These are phyloP conservation scores for Cyberlindnera misumaiensis DNA, from an alignment of 805 yeast species.

Conservation along the genomic window DNA sequence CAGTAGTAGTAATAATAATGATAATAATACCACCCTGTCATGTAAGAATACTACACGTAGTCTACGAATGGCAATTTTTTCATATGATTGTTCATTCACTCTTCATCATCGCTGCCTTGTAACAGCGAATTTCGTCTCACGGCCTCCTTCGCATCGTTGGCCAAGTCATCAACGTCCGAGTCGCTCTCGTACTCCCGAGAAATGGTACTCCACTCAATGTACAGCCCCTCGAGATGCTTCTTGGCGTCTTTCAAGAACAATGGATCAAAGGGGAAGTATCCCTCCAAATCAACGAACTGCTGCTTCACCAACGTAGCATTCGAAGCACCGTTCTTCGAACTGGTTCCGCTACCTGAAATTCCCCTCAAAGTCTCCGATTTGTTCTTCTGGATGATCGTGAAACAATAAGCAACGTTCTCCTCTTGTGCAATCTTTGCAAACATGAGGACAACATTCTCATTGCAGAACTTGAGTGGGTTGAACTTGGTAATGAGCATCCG, in stretches of 20 bases:
- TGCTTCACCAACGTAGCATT: constrained; percentile 53
- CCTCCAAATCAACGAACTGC: constrained; percentile 83
- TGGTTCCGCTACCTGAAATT: constrained; percentile 26
- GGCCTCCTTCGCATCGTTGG: constrained; percentile 17
- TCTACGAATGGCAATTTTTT: too few species aligned
- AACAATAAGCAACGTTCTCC: constrained; percentile 87
- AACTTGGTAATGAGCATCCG: constrained; percentile 79
- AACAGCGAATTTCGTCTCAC: constrained; percentile 17
- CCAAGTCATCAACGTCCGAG: constrained; percentile 35
- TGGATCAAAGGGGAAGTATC: constrained; percentile 97
- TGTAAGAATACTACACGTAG: too few species aligned
- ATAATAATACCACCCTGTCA: too few species aligned
- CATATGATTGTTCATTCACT: constrained; percentile 4
- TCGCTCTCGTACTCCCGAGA: constrained; percentile 49
- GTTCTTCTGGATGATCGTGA: constrained; percentile 86
- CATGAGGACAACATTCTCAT: constrained; percentile 86
- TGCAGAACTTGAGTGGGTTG: constrained; percentile 90
- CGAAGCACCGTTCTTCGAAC: constrained; percentile 11
- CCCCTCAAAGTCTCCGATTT: constrained; percentile 44
- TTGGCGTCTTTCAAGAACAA: constrained; percentile 61
- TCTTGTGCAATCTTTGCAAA: constrained; percentile 90
- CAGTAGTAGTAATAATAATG: too few species aligned
- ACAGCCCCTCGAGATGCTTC: constrained; percentile 44
- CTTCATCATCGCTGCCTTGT: background rate
- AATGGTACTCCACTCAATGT: constrained; percentile 80